phyloP scores from a whole-genome alignment of 768 basidiomycete species.

The Suillus plorans region DNA sequence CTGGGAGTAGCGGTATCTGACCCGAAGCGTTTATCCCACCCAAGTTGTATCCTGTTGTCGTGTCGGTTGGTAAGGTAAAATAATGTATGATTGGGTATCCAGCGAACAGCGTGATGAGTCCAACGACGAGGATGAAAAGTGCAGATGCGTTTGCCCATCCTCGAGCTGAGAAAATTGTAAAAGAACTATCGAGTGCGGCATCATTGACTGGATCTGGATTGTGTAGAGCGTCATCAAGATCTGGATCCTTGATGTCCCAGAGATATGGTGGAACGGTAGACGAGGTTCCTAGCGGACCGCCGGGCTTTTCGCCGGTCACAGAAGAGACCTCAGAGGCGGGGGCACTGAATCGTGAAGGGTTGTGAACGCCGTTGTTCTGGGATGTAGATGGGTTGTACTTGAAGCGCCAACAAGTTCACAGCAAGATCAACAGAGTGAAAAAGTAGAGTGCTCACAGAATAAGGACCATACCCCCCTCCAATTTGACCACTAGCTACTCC shows the following conservation, averaged over 20 bases:
- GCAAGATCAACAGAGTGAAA: background rate
- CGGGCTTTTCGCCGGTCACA: constrained; percentile 33
- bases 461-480: constrained; percentile 82
- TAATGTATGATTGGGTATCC: constrained; percentile 83
- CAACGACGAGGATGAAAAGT: constrained; percentile 64
- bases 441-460: constrained; percentile 57
- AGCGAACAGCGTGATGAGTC: constrained; percentile 77
- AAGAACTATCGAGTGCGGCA: constrained; percentile 54
- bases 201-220: constrained; percentile 81
- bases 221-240: constrained; percentile 88
- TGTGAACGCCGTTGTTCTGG: constrained; percentile 44
- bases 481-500: constrained; percentile 81
- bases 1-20: constrained; percentile 77
- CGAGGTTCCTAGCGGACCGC: constrained; percentile 40
- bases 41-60: constrained; percentile 69
- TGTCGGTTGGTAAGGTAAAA: constrained; percentile 32
- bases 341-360: constrained; percentile 55
- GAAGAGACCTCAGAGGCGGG: constrained; percentile 47
- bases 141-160: constrained; percentile 83
- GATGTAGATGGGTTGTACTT: constrained; percentile 57
- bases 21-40: constrained; percentile 82
- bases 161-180: constrained; percentile 74
- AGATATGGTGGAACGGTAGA: constrained; percentile 68
- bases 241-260: constrained; percentile 81
- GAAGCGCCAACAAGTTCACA: constrained; percentile 8